Evolutionary conservation across 2,329 filamentous ascomycete species (phyloP).

Genomic region (Capronia americana): DNA sequence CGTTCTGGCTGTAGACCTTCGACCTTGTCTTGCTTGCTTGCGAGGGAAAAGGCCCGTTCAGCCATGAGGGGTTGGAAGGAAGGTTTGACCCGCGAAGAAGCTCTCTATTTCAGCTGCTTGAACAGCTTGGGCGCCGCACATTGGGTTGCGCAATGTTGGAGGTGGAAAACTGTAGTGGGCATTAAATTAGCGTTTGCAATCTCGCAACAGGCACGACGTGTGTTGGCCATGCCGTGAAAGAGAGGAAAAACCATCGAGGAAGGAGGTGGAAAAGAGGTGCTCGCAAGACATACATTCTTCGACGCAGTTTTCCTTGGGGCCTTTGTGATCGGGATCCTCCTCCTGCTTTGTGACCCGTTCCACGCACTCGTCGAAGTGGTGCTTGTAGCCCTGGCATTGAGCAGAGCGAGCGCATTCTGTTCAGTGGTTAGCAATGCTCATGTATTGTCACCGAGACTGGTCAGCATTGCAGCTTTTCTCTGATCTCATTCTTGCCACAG

Average conservation of each 20-base stretch:
- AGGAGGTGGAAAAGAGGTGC: background rate
- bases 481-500: background rate
- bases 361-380: constrained; percentile 98
- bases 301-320: constrained; percentile 89
- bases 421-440: constrained; percentile 19
- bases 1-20: background rate
- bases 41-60: background rate
- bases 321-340: constrained; percentile 74
- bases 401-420: constrained; percentile 88
- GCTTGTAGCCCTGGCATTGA: constrained; percentile 85
- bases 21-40: background rate
- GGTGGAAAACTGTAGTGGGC: constrained; percentile 84
- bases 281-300: constrained; percentile 85
- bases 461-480: background rate
- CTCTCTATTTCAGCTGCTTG: constrained; percentile 81
- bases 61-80: background rate
- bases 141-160: constrained; percentile 89
- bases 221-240: background rate
- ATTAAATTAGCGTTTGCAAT: background rate
- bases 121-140: constrained; percentile 98
- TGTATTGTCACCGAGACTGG: background rate
- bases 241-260: background rate
- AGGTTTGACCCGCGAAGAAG: background rate
- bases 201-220: background rate
- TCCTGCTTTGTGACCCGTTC: constrained; percentile 79